Conservation (phyloP, 2,329 filamentous ascomycete genomes). For the Neonectria ditissima region DNA sequence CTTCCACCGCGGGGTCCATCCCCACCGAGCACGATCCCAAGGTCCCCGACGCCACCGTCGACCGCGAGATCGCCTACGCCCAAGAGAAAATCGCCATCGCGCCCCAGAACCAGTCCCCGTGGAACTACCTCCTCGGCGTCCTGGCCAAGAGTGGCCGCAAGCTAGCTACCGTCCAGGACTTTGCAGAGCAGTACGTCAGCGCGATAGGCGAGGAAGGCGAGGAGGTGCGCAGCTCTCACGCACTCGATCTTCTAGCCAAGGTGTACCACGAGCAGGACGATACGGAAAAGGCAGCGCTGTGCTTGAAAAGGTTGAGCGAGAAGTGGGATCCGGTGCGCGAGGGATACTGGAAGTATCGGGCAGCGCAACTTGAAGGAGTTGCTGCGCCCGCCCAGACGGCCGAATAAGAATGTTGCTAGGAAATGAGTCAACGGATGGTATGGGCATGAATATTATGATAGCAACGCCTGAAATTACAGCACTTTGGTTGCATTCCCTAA, state of each 20-base stretch:
- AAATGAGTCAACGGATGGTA: background rate
- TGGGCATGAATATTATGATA: background rate
- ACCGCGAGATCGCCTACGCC: conserved; percentile 81
- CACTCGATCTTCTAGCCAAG: conserved; percentile 79
- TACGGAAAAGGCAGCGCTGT: conserved; percentile 73
- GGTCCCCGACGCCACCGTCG: conserved; percentile 72
- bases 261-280: conserved; percentile 70
- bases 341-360: conserved; percentile 86
- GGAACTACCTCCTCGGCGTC: conserved; percentile 90
- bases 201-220: conserved; percentile 60
- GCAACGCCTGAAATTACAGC: background rate
- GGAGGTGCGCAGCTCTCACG: conserved; percentile 71
- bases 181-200: conserved; percentile 64
- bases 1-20: conserved; percentile 59
- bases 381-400: background rate
- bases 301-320: conserved; percentile 78
- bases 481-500: background rate
- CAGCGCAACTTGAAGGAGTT: conserved; percentile 42
- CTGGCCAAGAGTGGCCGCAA: conserved; percentile 72
- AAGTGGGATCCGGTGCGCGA: conserved; percentile 92
- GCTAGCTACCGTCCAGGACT: conserved; percentile 59
- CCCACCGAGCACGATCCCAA: conserved; percentile 65
- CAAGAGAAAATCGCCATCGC: conserved; percentile 79
- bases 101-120: conserved; percentile 93
- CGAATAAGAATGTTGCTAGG: background rate